Percentiles rank a stretch among this genome's conserved stretches.
Evolutionary conservation across 495 filamentous ascomycete species (phyloP).

Genomic region (Tuber calosporum): DNA sequence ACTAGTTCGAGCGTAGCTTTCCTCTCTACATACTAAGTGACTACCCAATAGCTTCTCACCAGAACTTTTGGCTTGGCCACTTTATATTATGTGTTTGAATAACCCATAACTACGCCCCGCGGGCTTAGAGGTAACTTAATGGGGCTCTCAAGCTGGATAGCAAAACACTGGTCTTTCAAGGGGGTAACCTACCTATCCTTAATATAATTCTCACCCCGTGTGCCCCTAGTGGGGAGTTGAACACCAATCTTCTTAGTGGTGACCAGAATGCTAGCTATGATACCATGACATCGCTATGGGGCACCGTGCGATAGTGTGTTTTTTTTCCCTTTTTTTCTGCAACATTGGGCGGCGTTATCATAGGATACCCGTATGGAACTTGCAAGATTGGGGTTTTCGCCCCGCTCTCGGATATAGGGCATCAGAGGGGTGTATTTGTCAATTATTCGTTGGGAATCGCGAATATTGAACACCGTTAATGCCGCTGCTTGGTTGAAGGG

Average conservation of each 20-base stretch:
- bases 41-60: no score
- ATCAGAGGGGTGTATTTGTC: neutral
- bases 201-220: neutral
- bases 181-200: neutral
- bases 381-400: neutral
- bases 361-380: neutral
- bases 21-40: no score
- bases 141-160: neutral
- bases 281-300: no score
- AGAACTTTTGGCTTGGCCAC: no score
- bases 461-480: neutral
- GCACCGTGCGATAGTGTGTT: neutral
- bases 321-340: neutral
- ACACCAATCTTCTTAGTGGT: neutral
- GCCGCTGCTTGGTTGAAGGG: no score
- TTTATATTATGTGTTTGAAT: neutral
- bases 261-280: neutral
- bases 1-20: neutral
- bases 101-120: neutral
- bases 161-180: neutral
- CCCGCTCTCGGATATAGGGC: neutral
- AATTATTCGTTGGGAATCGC: neutral
- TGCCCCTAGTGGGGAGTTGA: neutral
- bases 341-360: neutral
- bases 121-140: neutral